Evolutionary conservation across 768 basidiomycete genomes (phyloP).

Genomic region (Macrolepiota albuminosa): DNA sequence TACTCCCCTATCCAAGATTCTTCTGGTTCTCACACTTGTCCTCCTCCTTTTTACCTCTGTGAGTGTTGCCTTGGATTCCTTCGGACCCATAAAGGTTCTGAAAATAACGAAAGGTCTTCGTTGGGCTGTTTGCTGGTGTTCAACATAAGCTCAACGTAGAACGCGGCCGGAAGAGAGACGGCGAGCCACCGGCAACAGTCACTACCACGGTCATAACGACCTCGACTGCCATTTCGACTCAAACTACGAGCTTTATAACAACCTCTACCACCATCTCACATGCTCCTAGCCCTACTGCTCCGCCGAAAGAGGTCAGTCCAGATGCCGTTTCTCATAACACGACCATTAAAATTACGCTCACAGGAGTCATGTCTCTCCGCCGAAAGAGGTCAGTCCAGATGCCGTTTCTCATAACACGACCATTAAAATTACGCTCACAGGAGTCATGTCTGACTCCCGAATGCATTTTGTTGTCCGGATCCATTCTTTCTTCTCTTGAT

Average conservation of each 20-base stretch:
- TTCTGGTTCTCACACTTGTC: constrained; percentile 69
- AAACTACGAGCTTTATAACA: constrained; percentile 23
- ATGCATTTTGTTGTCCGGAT: constrained; percentile 81
- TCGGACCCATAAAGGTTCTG: background rate
- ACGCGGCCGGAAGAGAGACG: constrained; percentile 31
- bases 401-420: background rate
- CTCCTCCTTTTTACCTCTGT: constrained; percentile 76
- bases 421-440: constrained; percentile 27
- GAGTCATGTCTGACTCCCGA: constrained; percentile 68
- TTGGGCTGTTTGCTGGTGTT: constrained; percentile 89
- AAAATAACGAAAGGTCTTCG: constrained; percentile 52
- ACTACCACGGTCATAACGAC: constrained; percentile 35
- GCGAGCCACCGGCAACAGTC: constrained; percentile 27
- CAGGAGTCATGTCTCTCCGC: constrained; percentile 63
- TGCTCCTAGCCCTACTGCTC: constrained; percentile 44
- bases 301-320: constrained; percentile 46
- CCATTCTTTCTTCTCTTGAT: constrained; percentile 79
- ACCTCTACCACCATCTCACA: constrained; percentile 36
- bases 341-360: constrained; percentile 7
- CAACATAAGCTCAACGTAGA: constrained; percentile 68
- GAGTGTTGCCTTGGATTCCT: constrained; percentile 12
- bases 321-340: background rate
- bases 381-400: constrained; percentile 41
- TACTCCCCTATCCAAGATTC: constrained; percentile 77
- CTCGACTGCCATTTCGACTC: constrained; percentile 24